Evolutionary conservation across 2,329 filamentous ascomycete species (phyloP), one percentile per base, ranked within the genome.

Genomic region (Colletotrichum theobromicola): DNA sequence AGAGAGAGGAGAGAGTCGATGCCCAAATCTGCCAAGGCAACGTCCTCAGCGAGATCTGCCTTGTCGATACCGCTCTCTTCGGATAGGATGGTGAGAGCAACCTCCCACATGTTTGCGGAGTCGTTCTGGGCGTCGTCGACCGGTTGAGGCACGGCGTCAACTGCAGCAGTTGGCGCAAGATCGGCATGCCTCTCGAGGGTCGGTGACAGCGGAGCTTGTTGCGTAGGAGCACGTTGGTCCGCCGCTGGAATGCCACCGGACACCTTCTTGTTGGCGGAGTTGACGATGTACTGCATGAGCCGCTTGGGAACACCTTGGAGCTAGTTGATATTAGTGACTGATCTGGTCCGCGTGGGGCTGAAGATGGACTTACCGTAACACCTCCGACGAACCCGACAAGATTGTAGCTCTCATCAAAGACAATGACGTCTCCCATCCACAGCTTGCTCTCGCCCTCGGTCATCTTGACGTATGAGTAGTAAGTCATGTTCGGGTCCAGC

Each of bases 271-370:
- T 84, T 83, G 75, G 76, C 76, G 37, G 81, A 81, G 53, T 79
- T 72, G 76, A 94, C 84, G 82, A 94, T 89, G 77, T 91, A 88
- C 84, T 93, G 92, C 76, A 94, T 86, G 28, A 92, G 86, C 77
- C 90, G 89, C 78, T 92, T 91, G 28, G 92, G 92, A 64, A 93
- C 92, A 76, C 90, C 87, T 81, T 91, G 90, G 85, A 94, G 93
- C 83, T 92, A 3, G 7, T 37, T 2, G 30, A 1, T 62, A 30
- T 62, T 26, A 62, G 32, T 4, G 2, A 24, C 32, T 12, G 15
- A 62, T 15, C 4, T 0, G 15, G 0, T 15, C 58, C 1, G 0
- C 32, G 0, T 7, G 0, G 7, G 15, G 24, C 32, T 24, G 32
- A 4, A 26, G 35, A 0, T 2, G 0, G 32, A 62, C 60, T 62